These are phyloP conservation scores for Macadamia integrifolia DNA, from an alignment of 164 flowering plant species.

Conservation along the genomic window DNA sequence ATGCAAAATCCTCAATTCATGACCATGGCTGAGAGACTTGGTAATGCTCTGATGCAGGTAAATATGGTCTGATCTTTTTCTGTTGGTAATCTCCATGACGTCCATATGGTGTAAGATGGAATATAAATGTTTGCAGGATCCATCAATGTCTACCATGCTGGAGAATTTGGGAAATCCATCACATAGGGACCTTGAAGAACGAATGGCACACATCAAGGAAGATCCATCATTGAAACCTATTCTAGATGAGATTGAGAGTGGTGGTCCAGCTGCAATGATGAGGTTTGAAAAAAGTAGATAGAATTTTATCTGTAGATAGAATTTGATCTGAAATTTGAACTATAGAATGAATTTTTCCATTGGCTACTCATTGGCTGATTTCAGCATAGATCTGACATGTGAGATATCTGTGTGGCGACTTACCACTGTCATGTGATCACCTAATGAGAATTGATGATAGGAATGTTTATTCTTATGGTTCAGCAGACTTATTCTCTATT, in stretches of 20 bases:
- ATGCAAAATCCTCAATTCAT: conserved; percentile 95
- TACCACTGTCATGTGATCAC: too few relatives aligned
- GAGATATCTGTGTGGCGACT: too few relatives aligned
- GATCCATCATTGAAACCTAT: conserved; percentile 87
- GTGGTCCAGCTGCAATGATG: conserved; percentile 95
- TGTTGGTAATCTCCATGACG: background rate
- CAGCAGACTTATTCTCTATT: background rate
- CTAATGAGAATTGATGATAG: background rate
- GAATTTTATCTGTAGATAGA: too few relatives aligned
- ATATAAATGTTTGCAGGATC: conserved; percentile 49
- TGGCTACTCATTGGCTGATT: too few relatives aligned
- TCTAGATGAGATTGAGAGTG: conserved; percentile 81
- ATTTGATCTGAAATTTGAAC: too few relatives aligned
- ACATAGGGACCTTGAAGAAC: conserved; percentile 65
- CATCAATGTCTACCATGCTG: conserved; percentile 79
- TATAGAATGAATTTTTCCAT: too few relatives aligned
- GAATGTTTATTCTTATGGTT: background rate
- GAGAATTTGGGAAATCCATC: conserved; percentile 66
- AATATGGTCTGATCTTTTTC: background rate
- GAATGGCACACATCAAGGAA: conserved; percentile 72
- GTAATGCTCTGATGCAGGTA: conserved; percentile 91
- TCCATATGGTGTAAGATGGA: conserved; percentile 1
- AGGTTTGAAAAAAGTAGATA: conserved; percentile 11
- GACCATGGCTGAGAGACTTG: conserved; percentile 98
- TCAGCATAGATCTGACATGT: too few relatives aligned